Base-by-base conservation (phyloP, 768 basidiomycete genomes). In the Cyclocybe cylindracea region DNA sequence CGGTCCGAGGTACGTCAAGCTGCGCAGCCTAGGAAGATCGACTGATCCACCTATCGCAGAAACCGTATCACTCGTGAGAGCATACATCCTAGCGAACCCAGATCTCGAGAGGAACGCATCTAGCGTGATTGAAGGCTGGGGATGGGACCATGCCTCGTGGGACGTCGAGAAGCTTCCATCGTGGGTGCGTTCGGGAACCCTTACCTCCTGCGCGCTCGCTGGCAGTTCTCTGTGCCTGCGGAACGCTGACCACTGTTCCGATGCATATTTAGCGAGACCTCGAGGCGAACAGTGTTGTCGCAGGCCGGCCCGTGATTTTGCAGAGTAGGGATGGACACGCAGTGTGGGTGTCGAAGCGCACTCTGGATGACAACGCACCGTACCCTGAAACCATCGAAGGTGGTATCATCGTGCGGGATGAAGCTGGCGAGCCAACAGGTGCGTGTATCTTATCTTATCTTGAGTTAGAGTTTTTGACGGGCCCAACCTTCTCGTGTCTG, bases 141-240 rank as follows among this genome's bases (percentile, higher is more conserved):
- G 94, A 1, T 96, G 94, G 93, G 91, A 96, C 64, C 94, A 96
- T 69, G 94, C 91, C 0, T 71, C 77, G 41, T 90, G 88, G 88
- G 55, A 54, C 33, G 41, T 56, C 13, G 47, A 45, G 14, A 40
- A 56, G 43, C 51, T 53, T 55, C 58, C 58, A 10, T 39, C 46
- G 6, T 60, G 50, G 52, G 58, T 57, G 35, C 11, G 51, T 38
- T 16, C 37, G 11, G 16, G 11, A 11, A 38, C 11, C 3, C 7
- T 3, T 38, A 4, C 16, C 37, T 38, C 16, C 70, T 77, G 7
- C 64, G 61, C 24, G 66, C 71, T 19, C 68, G 71, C 19, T 91
- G 85, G 76, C 91, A 90, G 60, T 46, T 80, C 69, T 36, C 29
- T 51, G 42, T 36, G 49, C 37, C 36, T 29, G 3, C 36, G 31